Conservation (phyloP, 371 early-diverging fungal genomes). For the Mortierella sp. region DNA sequence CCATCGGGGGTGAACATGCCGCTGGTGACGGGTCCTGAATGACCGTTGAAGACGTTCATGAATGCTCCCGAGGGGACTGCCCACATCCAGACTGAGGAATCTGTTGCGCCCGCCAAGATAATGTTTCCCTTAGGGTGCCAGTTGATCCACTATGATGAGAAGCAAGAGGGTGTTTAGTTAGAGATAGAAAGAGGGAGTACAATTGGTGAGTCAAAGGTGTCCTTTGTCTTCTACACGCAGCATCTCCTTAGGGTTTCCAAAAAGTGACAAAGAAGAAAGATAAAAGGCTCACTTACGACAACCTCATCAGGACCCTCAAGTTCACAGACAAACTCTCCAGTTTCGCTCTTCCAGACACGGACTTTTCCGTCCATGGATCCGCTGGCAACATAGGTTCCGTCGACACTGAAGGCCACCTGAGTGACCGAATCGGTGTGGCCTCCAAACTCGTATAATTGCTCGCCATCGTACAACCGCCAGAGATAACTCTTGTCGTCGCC, state of each 20-base stretch:
- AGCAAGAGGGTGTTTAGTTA: background rate
- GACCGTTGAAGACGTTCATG: constrained; percentile 96
- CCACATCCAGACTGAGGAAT: constrained; percentile 97
- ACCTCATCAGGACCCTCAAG: constrained; percentile 96
- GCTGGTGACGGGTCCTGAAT: constrained; percentile 86
- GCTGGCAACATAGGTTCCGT: constrained; percentile 90
- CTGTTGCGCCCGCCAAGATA: constrained; percentile 88
- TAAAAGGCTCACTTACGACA: constrained; percentile 63
- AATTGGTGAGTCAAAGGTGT: constrained; percentile 1
- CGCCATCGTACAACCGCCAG: constrained; percentile 92
- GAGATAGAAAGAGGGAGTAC: background rate
- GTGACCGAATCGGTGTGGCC: constrained; percentile 94
- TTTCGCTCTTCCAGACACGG: constrained; percentile 82
- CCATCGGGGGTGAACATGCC: constrained; percentile 95
- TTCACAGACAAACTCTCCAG: constrained; percentile 70
- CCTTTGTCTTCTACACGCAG: background rate
- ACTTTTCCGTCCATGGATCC: constrained; percentile 98
- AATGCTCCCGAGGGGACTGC: constrained; percentile 89
- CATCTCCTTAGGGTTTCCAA: background rate
- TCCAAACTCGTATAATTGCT: constrained; percentile 71
- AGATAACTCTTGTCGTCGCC: constrained; percentile 95
- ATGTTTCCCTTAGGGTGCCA: constrained; percentile 98
- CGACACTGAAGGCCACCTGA: constrained; percentile 85
- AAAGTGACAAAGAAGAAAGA: background rate
- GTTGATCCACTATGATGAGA: constrained; percentile 79